Base-by-base conservation (phyloP, 192 early-diverging fungal genomes). In the Backusella morwellensis region DNA sequence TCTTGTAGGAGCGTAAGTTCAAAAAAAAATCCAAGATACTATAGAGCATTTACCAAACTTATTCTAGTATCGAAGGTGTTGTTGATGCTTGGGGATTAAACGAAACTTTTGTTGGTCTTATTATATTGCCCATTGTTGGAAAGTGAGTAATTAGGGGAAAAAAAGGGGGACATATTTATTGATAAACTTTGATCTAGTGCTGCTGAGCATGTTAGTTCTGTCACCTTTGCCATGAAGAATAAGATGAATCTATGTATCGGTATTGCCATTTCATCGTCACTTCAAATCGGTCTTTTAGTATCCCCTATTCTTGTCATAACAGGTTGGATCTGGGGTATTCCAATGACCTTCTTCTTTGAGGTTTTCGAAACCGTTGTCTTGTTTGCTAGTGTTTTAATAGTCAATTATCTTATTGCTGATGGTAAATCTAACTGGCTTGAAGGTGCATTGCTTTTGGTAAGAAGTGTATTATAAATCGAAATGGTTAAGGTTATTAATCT, bases 401-500 rank as follows among this genome's bases (percentile, higher is more conserved):
- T 92, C 47, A 93, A 93, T 80, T 93, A 93, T 76, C 82, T 94
- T 17, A 90, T 93, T 81, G 75, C 82, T 72, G 97, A 98, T 80
- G 97, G 97, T 14, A 80, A 92, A 59, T 93, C 92, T 6, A 97
- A 98, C 83, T 99, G 95, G 95, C 85, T 99, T 17, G 95, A 96
- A 82, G 97, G 97, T 7, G 87, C 88, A 41, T 89, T 96, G 83
- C 82, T 97, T 35, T 81, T 99, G 41, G 89, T 83, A 78, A 75
- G 78, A 66, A 11, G 3, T 40, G 11, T 14, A 1, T 23, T 38
- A 29, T 35, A 72, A 44, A 56, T 47, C 21, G 0, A 69, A 42
- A 5, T 32, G 34, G 35, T 17, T 14, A 12, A 23, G n/a, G 19
- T 67, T 11, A 50, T 3, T 69, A 7, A 67, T 47, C 26, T 71